Conservation (phyloP, 805 yeast genomes). For the Zygotorulaspora chibaensis region DNA sequence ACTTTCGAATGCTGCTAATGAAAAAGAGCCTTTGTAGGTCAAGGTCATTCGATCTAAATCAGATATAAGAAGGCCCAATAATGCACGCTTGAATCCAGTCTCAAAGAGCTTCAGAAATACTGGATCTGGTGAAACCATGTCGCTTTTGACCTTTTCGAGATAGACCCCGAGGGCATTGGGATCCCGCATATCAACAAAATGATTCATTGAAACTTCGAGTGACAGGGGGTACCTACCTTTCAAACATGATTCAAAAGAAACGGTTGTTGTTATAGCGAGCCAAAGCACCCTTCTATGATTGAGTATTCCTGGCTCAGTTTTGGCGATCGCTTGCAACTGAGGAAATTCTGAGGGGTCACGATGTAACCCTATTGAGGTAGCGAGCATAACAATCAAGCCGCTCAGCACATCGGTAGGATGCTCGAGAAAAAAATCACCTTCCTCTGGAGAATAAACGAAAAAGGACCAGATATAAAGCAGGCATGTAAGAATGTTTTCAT, state of each 20-base stretch:
- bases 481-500: constrained; percentile 31
- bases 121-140: constrained; percentile 14
- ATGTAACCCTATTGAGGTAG: constrained; percentile 33
- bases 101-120: constrained; percentile 20
- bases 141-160: constrained; percentile 21
- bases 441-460: constrained; percentile 34
- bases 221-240: constrained; percentile 31
- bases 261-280: constrained; percentile 25
- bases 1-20: constrained; percentile 20
- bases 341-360: constrained; percentile 32
- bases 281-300: constrained; percentile 33
- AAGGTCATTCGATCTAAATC: constrained; percentile 29
- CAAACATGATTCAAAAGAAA: constrained; percentile 29
- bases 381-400: constrained; percentile 30
- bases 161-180: constrained; percentile 18
- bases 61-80: constrained; percentile 23
- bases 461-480: constrained; percentile 33
- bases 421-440: constrained; percentile 33
- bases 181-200: constrained; percentile 20
- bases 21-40: constrained; percentile 21
- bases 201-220: constrained; percentile 13
- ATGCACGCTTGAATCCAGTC: constrained; percentile 24
- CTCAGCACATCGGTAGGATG: constrained; percentile 34
- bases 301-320: constrained; percentile 20
- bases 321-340: constrained; percentile 18